Base-by-base conservation (phyloP, 2,329 filamentous ascomycete species). In the Penicillium digitatum region DNA sequence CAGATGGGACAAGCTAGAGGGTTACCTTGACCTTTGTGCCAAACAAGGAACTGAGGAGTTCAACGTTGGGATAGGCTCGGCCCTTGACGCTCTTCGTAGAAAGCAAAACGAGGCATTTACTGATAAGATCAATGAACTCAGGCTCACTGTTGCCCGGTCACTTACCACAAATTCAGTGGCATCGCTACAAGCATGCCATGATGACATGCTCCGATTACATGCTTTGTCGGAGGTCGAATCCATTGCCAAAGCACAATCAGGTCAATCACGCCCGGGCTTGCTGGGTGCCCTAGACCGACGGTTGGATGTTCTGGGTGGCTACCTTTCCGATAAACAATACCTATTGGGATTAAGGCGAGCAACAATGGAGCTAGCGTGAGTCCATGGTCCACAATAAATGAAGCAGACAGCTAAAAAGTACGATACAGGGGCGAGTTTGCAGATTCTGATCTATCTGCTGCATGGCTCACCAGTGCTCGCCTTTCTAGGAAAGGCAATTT, bases 321-420 rank as follows among this genome's bases (percentile, higher is more conserved):
- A 94, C 66, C 87, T 92, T 35, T 84, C 86, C 49, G 92, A 99
- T 69, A 99, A 99, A 71, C 93, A 96, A 69, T 97, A 95, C 69
- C 75, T 99, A 10, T 79, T 99, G 27, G 89, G 91, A 1, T 81
- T 97, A 38, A 85, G 92, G 54, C 83, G 94, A 62, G 93, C 94
- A 24, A 84, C 88, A 1, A 96, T 99, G 90, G 85, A 92, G 62
- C 72, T 95, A 54, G 84, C 85, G 62, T 69, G 40, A 50, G 52
- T 54, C 26, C 34, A 34, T 18, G 22, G 46, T 29, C 9, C 11
- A 14, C 14, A 26, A 18, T 42, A 9, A 4, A 24, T 1, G n/a
- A 38, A 16, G 20, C 16, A 56, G 27, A 55, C 38, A 42, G 49
- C 60, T 38, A 54, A 49, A 66, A 50, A 50, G 62, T 79, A 66